Conservation (phyloP, 208 protist genomes). For the Leishmania tropica region DNA sequence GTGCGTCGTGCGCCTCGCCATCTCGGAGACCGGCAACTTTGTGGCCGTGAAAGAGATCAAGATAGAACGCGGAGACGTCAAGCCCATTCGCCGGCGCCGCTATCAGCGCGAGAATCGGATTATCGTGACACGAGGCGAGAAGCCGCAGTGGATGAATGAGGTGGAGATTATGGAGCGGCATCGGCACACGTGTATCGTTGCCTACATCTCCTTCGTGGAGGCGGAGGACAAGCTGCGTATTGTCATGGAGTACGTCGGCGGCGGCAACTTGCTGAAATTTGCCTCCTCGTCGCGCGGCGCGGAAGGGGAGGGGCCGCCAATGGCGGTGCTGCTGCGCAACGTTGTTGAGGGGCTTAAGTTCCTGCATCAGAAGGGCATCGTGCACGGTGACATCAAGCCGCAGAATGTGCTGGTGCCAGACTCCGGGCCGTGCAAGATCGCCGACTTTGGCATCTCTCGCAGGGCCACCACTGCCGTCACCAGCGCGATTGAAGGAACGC, state of each 20-base stretch:
- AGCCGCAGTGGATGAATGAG: constrained; percentile 40
- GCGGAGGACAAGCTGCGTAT: constrained; percentile 46
- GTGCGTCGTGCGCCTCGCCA: constrained; percentile 58
- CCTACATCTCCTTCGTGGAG: constrained; percentile 88
- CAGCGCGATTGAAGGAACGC: constrained; percentile 51
- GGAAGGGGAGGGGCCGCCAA: background rate
- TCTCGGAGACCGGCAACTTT: constrained; percentile 59
- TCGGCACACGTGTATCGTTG: constrained; percentile 93
- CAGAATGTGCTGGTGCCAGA: constrained; percentile 75
- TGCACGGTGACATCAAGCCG: constrained; percentile 90
- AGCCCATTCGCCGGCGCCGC: constrained; percentile 19
- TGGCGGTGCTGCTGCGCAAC: constrained; percentile 53
- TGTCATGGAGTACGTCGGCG: constrained; percentile 85
- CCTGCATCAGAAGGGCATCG: constrained; percentile 67
- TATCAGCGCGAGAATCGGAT: constrained; percentile 24
- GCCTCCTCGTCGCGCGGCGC: constrained; percentile 32
- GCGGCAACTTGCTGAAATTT: constrained; percentile 69
- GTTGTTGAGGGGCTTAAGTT: constrained; percentile 76
- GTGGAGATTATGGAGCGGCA: constrained; percentile 59
- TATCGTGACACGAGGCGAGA: constrained; percentile 26
- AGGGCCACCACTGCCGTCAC: constrained; percentile 41
- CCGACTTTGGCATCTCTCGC: constrained; percentile 81
- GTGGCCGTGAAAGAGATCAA: constrained; percentile 68
- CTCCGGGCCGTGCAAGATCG: constrained; percentile 79
- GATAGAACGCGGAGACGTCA: constrained; percentile 20